Percentiles rank a stretch among this genome's conserved stretches.
Evolutionary conservation across 495 filamentous ascomycete genomes (phyloP).

Genomic region (Aspergillus cristatus): DNA sequence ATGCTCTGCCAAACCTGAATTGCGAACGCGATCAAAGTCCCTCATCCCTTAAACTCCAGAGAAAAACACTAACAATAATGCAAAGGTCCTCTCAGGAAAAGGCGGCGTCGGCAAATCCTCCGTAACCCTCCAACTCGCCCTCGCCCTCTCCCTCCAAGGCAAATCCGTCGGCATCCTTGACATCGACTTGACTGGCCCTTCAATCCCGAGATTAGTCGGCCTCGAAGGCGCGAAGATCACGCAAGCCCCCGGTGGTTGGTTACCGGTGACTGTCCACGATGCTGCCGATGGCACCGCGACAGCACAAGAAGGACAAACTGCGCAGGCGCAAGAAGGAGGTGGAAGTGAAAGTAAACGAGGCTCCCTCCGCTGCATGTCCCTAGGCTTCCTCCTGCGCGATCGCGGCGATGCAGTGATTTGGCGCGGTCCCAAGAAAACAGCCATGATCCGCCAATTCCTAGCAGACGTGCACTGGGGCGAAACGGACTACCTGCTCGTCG

Average conservation of each 20-base stretch:
- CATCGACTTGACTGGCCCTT: constrained; percentile 91
- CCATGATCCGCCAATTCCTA: constrained; percentile 95
- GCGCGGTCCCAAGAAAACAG: constrained; percentile 97
- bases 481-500: constrained; percentile 83
- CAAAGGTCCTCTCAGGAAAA: constrained; percentile 81
- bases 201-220: constrained; percentile 87
- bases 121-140: constrained; percentile 86
- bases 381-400: constrained; percentile 79
- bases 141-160: constrained; percentile 75
- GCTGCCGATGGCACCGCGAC: constrained; percentile 1
- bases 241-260: constrained; percentile 81
- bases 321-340: neutral
- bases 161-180: constrained; percentile 91
- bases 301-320: constrained; percentile 4
- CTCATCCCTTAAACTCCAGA: no score
- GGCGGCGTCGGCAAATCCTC: constrained; percentile 97
- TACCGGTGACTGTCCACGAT: constrained; percentile 72
- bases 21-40: no score
- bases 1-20: neutral
- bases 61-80: constrained; percentile 2
- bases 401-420: constrained; percentile 89
- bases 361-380: constrained; percentile 78
- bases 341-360: constrained; percentile 26
- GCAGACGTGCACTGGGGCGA: constrained; percentile 85
- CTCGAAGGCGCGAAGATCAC: constrained; percentile 84